These are phyloP conservation scores for Acorus gramineus DNA, from an alignment of 106 monocot genomes.

Conservation along the genomic window DNA sequence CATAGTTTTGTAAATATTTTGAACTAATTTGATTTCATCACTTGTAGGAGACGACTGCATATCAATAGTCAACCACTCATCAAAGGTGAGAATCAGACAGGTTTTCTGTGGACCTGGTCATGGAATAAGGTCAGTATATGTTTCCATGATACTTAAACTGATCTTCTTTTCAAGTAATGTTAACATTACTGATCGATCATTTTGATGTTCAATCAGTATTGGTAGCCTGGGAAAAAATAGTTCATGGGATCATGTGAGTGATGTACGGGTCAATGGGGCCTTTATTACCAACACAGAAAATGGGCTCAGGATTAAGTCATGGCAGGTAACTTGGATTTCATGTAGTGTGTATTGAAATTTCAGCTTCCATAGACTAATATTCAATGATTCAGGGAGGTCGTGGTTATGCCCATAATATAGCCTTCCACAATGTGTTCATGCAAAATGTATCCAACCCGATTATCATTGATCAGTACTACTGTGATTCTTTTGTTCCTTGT, in stretches of 20 bases:
- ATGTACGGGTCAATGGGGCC: constrained; percentile 38
- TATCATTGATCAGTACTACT: constrained; percentile 79
- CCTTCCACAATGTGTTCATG: constrained; percentile 48
- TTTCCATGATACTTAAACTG: too few relatives aligned
- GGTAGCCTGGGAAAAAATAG: constrained; percentile 69
- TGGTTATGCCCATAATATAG: constrained; percentile 41
- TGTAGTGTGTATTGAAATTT: too few relatives aligned
- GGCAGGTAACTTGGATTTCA: constrained; percentile 41
- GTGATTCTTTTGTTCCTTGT: constrained; percentile 47
- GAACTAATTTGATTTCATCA: too few relatives aligned
- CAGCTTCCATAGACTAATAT: too few relatives aligned
- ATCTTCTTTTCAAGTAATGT: too few relatives aligned
- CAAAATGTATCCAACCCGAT: constrained; percentile 70
- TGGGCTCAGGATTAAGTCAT: constrained; percentile 79
- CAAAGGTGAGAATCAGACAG: constrained; percentile 33
- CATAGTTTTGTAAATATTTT: too few relatives aligned
- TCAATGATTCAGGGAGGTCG: constrained; percentile 32
- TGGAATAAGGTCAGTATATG: constrained; percentile 53
- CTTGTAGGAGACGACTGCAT: constrained; percentile 79
- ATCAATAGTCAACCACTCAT: constrained; percentile 55
- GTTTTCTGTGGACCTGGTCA: constrained; percentile 77
- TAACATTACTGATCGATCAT: background rate
- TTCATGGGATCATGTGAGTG: constrained; percentile 23
- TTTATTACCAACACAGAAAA: constrained; percentile 51
- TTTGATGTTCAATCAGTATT: constrained; percentile 24